Conservation (phyloP, 352 stramenopile genomes). For the Pythium guiyangense region DNA sequence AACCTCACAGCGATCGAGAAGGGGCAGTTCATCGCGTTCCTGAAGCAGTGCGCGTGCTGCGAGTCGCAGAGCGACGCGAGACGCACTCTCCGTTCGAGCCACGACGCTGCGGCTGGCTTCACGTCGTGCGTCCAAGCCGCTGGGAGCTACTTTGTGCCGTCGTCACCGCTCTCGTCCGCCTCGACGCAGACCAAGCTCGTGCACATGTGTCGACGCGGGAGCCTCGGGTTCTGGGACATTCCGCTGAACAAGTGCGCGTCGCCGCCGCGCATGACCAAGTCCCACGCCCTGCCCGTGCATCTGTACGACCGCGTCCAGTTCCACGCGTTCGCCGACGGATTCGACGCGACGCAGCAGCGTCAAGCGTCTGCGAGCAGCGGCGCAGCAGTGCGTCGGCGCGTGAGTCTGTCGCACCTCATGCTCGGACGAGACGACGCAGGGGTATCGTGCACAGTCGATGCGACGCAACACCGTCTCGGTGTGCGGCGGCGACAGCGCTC, state of each 20-base stretch:
- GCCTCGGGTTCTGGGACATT: slow-evolving; percentile 52
- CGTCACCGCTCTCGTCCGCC: slow-evolving; percentile 8
- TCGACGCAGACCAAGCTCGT: slow-evolving; percentile 25
- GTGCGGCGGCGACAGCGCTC: slow-evolving; percentile 19
- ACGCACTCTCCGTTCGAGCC: slow-evolving; percentile 1
- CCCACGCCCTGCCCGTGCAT: slow-evolving; percentile 7
- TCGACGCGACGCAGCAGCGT: slow-evolving; percentile 1
- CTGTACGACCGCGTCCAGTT: slow-evolving; percentile 26
- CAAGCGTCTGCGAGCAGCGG: neutral
- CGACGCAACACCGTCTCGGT: slow-evolving; percentile 5
- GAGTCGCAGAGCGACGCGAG: neutral
- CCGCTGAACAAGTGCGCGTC: slow-evolving; percentile 18
- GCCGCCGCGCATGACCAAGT: slow-evolving; percentile 17
- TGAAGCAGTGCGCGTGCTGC: slow-evolving; percentile 62
- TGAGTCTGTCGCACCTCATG: slow-evolving; percentile 41
- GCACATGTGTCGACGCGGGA: slow-evolving; percentile 51
- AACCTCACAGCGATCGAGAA: slow-evolving; percentile 43
- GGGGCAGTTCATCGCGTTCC: slow-evolving; percentile 41
- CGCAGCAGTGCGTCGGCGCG: neutral
- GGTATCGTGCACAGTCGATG: slow-evolving; percentile 28
- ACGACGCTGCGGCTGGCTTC: slow-evolving; percentile 22
- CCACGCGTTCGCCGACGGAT: slow-evolving; percentile 24
- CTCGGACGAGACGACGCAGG: slow-evolving; percentile 30
- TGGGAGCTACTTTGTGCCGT: slow-evolving; percentile 17
- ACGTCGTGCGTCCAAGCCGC: slow-evolving; percentile 36